A percentile compares a stretch with the other conserved stretches of the same genome.
Conservation (phyloP, 2,329 filamentous ascomycete genomes). For the Trichoderma lentiforme region DNA sequence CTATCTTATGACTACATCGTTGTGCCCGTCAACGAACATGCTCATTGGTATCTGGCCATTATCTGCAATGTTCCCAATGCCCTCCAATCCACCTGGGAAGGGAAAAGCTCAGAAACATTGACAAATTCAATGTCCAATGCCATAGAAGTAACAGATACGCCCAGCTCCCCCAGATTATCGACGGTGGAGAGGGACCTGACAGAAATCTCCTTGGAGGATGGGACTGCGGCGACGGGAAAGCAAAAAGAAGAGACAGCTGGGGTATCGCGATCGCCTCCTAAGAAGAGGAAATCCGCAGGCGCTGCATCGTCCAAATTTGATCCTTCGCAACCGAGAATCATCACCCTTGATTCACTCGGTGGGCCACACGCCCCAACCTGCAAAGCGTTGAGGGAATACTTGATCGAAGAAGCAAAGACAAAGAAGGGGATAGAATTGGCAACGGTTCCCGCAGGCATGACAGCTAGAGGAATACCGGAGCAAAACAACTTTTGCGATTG, state of each 20-base stretch:
- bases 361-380: slow-evolving; percentile 60
- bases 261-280: background rate
- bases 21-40: slow-evolving; percentile 82
- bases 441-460: slow-evolving; percentile 50
- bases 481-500: slow-evolving; percentile 89
- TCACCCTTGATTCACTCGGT: slow-evolving; percentile 86
- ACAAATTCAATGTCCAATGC: slow-evolving; percentile 19
- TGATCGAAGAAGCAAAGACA: slow-evolving; percentile 67
- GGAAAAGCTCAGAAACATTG: background rate
- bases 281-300: slow-evolving; percentile 21
- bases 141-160: slow-evolving; percentile 12
- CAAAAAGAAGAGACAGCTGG: slow-evolving; percentile 1
- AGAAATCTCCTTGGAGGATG: slow-evolving; percentile 26
- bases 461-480: slow-evolving; percentile 69
- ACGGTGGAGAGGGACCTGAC: slow-evolving; percentile 24
- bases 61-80: slow-evolving; percentile 82
- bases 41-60: slow-evolving; percentile 93
- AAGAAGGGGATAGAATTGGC: slow-evolving; percentile 49
- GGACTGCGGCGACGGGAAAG: background rate
- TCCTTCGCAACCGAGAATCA: slow-evolving; percentile 62
- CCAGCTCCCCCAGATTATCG: slow-evolving; percentile 18
- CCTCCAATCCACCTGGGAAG: slow-evolving; percentile 28
- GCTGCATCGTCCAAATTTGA: slow-evolving; percentile 32
- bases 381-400: slow-evolving; percentile 69
- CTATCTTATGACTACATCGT: slow-evolving; percentile 85